Base-by-base conservation (phyloP, 2,329 filamentous ascomycete species). In the Epichloe elymi region DNA sequence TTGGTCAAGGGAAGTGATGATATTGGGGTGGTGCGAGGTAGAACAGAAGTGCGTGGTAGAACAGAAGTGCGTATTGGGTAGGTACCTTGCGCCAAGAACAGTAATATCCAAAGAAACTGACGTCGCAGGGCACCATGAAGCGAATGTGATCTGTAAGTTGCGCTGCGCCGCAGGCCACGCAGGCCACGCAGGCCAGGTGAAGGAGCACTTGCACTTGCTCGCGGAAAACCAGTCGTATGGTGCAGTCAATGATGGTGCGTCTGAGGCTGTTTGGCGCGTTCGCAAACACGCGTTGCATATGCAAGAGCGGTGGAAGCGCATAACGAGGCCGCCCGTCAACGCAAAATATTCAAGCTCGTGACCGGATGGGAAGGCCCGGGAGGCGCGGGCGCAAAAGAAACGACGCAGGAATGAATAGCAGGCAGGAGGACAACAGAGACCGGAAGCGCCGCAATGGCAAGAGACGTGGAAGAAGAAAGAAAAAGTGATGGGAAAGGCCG, bases 51-150 rank as follows among this genome's bases (percentile, higher is more conserved):
- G 51, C 26, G 8, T 58, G 36, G 46, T 50, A 53, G 52, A 50
- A 52, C 20, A 45, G 46, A 54, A 50, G 53, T 53, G 51, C 26
- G 8, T 58, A 60, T 55, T 55, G 52, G 58, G 60, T 55, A 63
- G 56, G 53, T 59, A 52, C 36, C 45, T 45, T 37, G 40, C 35
- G 30, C 20, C 30, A 44, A 50, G 40, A 36, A 35, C 12, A n/a
- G 11, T 4, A 1, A 33, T 39, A 44, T 39, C n/a, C 36, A 45
- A 33, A 35, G 35, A 36, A 12, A 20, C 40, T 33, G 46, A 19
- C 33, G 40, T 50, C 15, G 19, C 23, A 33, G 23, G 30, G 46
- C 35, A 52, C 36, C 39, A 41, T 26, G 17, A 14, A 46, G 4
- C 37, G n/a, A n/a, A 23, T 23, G 20, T 49, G 41, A 45, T 52